These are phyloP conservation scores for Diaporthe citri DNA, from an alignment of 2,329 filamentous ascomycete species.

Conservation along the genomic window DNA sequence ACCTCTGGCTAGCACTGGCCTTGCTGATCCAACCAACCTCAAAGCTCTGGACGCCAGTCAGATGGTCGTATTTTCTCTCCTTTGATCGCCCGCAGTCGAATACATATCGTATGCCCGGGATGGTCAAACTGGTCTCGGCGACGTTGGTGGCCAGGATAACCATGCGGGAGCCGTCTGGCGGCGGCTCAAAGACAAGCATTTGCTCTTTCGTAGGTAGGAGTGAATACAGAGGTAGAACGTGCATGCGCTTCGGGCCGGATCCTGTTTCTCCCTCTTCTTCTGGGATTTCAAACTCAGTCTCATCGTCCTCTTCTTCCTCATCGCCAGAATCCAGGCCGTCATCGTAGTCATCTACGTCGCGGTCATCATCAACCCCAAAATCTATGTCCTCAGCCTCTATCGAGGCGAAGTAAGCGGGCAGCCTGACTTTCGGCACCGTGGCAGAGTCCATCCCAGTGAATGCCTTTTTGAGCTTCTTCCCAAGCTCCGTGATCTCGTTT, in stretches of 20 bases:
- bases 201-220: slow-evolving; percentile 92
- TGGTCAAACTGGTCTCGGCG: slow-evolving; percentile 96
- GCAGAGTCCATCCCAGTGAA: slow-evolving; percentile 70
- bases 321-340: slow-evolving; percentile 68
- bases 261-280: slow-evolving; percentile 73
- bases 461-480: slow-evolving; percentile 79
- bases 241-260: slow-evolving; percentile 78
- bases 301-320: slow-evolving; percentile 68
- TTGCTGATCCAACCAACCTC: slow-evolving; percentile 98
- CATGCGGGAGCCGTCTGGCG: slow-evolving; percentile 84
- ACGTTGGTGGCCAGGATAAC: slow-evolving; percentile 96
- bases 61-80: slow-evolving; percentile 88
- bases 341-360: slow-evolving; percentile 70
- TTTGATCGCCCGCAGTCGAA: slow-evolving; percentile 95
- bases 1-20: slow-evolving; percentile 90
- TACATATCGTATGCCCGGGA: slow-evolving; percentile 94
- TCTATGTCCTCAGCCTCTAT: slow-evolving; percentile 90
- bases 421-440: slow-evolving; percentile 75
- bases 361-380: slow-evolving; percentile 77
- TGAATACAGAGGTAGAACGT: slow-evolving; percentile 94
- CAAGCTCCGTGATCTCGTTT: slow-evolving; percentile 88
- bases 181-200: slow-evolving; percentile 87
- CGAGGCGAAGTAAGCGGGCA: slow-evolving; percentile 82
- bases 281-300: slow-evolving; percentile 76
- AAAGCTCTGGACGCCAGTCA: slow-evolving; percentile 94